phyloP scores from a whole-genome alignment of 1,139 yeast genomes.

The Yamadazyma spencermartinsiae region DNA sequence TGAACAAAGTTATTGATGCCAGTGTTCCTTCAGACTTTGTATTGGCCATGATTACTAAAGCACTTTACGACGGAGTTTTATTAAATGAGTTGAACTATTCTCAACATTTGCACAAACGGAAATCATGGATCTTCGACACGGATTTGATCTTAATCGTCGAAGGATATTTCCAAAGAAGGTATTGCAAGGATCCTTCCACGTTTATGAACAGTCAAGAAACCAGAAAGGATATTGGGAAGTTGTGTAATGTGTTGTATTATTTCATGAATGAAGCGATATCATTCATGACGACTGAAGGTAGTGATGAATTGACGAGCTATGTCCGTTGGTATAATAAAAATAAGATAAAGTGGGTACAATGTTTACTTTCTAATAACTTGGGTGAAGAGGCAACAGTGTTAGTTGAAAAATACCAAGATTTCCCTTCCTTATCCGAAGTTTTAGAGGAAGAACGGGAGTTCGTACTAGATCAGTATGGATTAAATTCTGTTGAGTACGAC shows the following conservation, averaged over 20 bases:
- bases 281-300: constrained; percentile 31
- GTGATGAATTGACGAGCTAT: constrained; percentile 25
- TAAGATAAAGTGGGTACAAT: constrained; percentile 52
- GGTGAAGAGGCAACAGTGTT: constrained; percentile 58
- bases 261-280: constrained; percentile 39
- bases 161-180: constrained; percentile 28
- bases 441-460: constrained; percentile 53
- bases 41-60: constrained; percentile 32
- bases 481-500: constrained; percentile 14
- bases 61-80: constrained; percentile 45
- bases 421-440: constrained; percentile 64
- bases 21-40: constrained; percentile 26
- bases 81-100: constrained; percentile 39
- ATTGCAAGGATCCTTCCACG: constrained; percentile 14
- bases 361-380: constrained; percentile 48
- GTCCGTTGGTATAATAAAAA: constrained; percentile 34
- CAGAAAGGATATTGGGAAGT: constrained; percentile 20
- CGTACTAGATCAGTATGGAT: constrained; percentile 27
- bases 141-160: constrained; percentile 34
- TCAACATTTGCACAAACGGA: constrained; percentile 16
- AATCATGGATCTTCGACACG: constrained; percentile 45
- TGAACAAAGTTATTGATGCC: constrained; percentile 20
- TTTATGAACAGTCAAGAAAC: constrained; percentile 15
- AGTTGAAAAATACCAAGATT: constrained; percentile 67
- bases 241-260: constrained; percentile 37